These are phyloP conservation scores for Rhodamnia argentea DNA, from an alignment of 345 rosid species.

Conservation along the genomic window DNA sequence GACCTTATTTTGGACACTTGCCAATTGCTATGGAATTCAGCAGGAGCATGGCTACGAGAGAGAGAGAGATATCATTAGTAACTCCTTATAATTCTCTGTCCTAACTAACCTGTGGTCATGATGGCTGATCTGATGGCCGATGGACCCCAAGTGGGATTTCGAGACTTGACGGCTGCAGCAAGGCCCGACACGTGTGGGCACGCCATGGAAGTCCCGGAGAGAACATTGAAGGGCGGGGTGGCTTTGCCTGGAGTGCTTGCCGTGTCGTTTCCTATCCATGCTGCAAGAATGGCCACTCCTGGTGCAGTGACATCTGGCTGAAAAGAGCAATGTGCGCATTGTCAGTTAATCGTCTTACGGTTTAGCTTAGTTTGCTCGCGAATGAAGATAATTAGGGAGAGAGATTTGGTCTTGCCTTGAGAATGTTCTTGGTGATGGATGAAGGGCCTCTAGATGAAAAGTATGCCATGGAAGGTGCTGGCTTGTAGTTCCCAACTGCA, in stretches of 20 bases:
- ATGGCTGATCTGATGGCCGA: conserved; percentile 74
- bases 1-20: not conserved
- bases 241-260: conserved; percentile 23
- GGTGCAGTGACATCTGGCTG: conserved; percentile 94
- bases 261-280: conserved; percentile 57
- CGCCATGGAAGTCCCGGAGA: conserved; percentile 85
- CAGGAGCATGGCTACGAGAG: not conserved
- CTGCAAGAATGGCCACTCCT: conserved; percentile 68
- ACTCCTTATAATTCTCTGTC: not conserved
- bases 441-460: conserved; percentile 87
- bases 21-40: not conserved
- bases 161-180: conserved; percentile 48
- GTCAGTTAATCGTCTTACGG: not conserved
- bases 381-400: not conserved
- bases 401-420: conserved; percentile 40
- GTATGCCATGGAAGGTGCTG: conserved; percentile 58
- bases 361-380: not conserved
- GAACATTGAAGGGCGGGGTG: conserved; percentile 31
- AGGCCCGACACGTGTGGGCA: conserved; percentile 73
- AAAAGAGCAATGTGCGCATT: not conserved
- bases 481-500: conserved; percentile 35
- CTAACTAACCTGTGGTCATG: conserved; percentile 57
- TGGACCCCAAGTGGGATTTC: conserved; percentile 48
- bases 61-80: not conserved
- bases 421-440: conserved; percentile 41